These are phyloP conservation scores for Quercus glauca DNA, from an alignment of 306 rosid species.

Conservation along the genomic window DNA sequence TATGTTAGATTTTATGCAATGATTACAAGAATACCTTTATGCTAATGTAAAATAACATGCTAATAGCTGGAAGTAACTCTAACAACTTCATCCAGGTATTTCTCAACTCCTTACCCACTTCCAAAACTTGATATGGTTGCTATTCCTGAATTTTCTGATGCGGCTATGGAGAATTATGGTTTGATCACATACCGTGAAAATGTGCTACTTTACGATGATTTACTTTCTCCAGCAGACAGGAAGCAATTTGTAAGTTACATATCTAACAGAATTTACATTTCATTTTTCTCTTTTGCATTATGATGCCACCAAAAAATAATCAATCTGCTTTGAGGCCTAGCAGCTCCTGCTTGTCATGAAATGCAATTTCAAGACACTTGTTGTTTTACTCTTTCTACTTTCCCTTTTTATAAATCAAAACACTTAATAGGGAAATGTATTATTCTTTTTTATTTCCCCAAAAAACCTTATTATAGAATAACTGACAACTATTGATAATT, in stretches of 20 bases:
- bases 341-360: background rate
- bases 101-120: slow-evolving; percentile 46
- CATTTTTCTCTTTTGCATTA: background rate
- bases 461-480: too few relatives aligned
- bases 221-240: slow-evolving; percentile 36
- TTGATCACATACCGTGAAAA: slow-evolving; percentile 47
- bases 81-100: slow-evolving; percentile 38
- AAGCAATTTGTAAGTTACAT: slow-evolving; percentile 46
- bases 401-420: background rate
- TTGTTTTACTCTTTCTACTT: background rate
- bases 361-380: background rate
- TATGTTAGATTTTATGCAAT: too few relatives aligned
- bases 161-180: slow-evolving; percentile 76
- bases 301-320: too few relatives aligned
- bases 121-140: slow-evolving; percentile 69
- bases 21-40: too few relatives aligned
- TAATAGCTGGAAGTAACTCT: too few relatives aligned
- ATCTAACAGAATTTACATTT: background rate
- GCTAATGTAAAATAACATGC: too few relatives aligned
- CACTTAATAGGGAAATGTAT: background rate
- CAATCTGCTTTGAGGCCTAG: too few relatives aligned
- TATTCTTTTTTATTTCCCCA: too few relatives aligned
- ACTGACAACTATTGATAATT: background rate
- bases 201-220: slow-evolving; percentile 44
- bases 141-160: slow-evolving; percentile 53